Evolutionary conservation across 2,329 filamentous ascomycete species (phyloP), one percentile per base, ranked within the genome.

Genomic region (Thyridium curvatum): DNA sequence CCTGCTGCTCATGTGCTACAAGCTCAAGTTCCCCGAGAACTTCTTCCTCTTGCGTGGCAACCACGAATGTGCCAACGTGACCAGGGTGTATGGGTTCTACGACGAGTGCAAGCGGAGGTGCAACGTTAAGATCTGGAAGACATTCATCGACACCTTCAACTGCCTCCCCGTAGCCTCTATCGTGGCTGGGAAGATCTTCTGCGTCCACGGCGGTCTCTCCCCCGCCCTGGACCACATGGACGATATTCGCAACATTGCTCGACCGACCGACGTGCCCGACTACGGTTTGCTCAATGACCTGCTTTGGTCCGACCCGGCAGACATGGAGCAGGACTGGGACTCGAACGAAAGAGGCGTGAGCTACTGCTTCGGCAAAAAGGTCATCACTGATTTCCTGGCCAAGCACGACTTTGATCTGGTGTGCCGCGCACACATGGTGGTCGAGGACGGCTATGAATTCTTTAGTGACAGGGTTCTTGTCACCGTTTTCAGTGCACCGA

Each of bases 81-180:
- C 89, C 12, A 79, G 91, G 43, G 88, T 97, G 29, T 96, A 96
- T 61, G 91, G 91, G 3, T 97, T 97, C 64, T 97, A 97, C 66
- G 91, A 97, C 55, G 91, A 97, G 60, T 97, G 91, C 74, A 97
- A 97, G 68, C 78, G 91, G 48, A 78, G 91, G 45, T 95, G 86
- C 69, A 96, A 95, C 58, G 87, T 96, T 60, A 96, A 96, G 69
- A 81, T 94, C 40, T 97, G 91, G 91, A 97, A 97, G 71, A 94
- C 88, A 0, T 97, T 97, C 57, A 83, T 95, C 38, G 91, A 97
- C 59, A 93, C 86, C 18, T 97, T 97, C 72, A 97, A 97, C 61
- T 90, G 84, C 32, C 74, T 97, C 33, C 91, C 91, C 0, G 96
- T 97, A 54, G 91, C 91, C 32, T 81, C 91, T n/a, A 96, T 95